Percentiles rank a stretch among this genome's conserved stretches.
Evolutionary conservation across 495 filamentous ascomycete genomes (phyloP).

Genomic region (Hypoxylon lienhwacheense): DNA sequence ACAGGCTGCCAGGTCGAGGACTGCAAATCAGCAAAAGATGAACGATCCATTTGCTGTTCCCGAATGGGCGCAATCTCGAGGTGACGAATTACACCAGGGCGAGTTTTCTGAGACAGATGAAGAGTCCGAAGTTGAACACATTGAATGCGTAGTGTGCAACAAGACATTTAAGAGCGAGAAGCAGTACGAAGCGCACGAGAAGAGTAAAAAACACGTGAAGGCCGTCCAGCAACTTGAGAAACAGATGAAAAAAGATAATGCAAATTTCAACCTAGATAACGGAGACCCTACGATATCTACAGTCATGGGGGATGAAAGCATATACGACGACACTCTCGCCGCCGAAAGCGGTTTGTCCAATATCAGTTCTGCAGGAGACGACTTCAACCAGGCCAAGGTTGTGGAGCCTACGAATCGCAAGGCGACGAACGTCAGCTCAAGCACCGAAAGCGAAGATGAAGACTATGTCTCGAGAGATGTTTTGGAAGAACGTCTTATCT

Average conservation of each 20-base stretch:
- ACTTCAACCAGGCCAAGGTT: conserved; percentile 3
- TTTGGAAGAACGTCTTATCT: conserved; percentile 44
- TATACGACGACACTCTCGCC: background rate
- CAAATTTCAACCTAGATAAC: conserved; percentile 56
- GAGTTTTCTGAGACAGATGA: conserved; percentile 54
- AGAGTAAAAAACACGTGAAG: conserved; percentile 92
- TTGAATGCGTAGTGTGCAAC: conserved; percentile 88
- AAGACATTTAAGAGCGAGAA: conserved; percentile 94
- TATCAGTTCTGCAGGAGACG: background rate
- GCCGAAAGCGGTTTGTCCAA: background rate
- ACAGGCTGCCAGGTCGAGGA: conserved; percentile 81
- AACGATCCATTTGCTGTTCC: conserved; percentile 64
- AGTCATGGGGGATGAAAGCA: conserved; percentile 1
- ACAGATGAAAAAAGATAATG: conserved; percentile 81
- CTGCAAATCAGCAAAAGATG: conserved; percentile 75
- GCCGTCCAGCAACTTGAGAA: conserved; percentile 74
- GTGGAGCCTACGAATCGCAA: conserved; percentile 5
- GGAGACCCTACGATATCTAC: background rate
- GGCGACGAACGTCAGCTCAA: conserved; percentile 6
- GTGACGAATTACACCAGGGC: conserved; percentile 45
- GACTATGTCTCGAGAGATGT: conserved; percentile 49
- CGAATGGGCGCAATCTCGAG: conserved; percentile 71
- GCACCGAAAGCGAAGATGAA: conserved; percentile 39
- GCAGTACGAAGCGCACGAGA: conserved; percentile 91
- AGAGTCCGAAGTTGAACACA: conserved; percentile 62